Percentiles rank a stretch among this genome's conserved stretches.
phyloP scores from a whole-genome alignment of 306 rosid genomes.

The Mimosa bimucronata region DNA sequence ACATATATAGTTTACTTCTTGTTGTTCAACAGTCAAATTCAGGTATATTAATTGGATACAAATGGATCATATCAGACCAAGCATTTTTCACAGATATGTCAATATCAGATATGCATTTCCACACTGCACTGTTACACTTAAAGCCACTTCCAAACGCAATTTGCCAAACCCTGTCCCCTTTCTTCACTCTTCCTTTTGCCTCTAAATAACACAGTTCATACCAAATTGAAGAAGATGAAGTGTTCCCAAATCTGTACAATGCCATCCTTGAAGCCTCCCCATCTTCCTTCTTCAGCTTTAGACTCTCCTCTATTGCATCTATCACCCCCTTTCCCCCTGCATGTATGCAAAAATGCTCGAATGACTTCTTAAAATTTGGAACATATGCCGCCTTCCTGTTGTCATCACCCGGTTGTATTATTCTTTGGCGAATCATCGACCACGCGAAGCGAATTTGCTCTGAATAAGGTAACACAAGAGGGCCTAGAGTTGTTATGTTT shows the following conservation, averaged over 20 bases:
- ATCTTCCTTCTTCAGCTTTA: constrained; percentile 61
- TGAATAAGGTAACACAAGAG: constrained; percentile 66
- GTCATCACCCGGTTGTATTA: constrained; percentile 29
- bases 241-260: constrained; percentile 70
- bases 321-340: constrained; percentile 80
- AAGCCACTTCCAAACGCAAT: constrained; percentile 78
- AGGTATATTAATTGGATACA: constrained; percentile 53
- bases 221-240: constrained; percentile 78
- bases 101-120: constrained; percentile 61
- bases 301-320: constrained; percentile 57
- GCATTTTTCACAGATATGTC: constrained; percentile 56
- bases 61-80: constrained; percentile 70
- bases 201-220: constrained; percentile 66
- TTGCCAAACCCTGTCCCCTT: constrained; percentile 73
- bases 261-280: constrained; percentile 83
- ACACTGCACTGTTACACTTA: constrained; percentile 75
- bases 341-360: constrained; percentile 75
- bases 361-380: constrained; percentile 65
- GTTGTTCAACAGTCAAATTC: constrained; percentile 31
- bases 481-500: constrained; percentile 54
- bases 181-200: constrained; percentile 64
- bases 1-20: not conserved
- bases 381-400: constrained; percentile 41
- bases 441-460: constrained; percentile 55
- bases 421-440: constrained; percentile 46